phyloP scores from a whole-genome alignment of 140 eudicot species.

The Ambrosia hybrid region DNA sequence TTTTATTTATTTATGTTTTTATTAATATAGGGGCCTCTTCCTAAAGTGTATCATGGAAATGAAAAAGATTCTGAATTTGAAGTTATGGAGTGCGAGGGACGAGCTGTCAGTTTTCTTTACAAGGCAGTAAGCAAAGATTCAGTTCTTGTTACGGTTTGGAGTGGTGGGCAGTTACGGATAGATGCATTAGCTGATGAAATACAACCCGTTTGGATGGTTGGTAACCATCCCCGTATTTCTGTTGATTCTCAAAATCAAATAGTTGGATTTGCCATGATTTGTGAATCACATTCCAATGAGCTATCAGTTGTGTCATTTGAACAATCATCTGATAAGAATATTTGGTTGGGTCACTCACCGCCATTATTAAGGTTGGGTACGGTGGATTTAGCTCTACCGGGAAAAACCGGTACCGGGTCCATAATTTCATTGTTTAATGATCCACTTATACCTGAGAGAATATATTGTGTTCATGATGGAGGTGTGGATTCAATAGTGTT shows the following conservation, averaged over 20 bases:
- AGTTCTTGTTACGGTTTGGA: conserved; percentile 77
- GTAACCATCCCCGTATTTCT: conserved; percentile 71
- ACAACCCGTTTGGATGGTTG: conserved; percentile 78
- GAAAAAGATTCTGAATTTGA: conserved; percentile 47
- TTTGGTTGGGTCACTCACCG: conserved; percentile 88
- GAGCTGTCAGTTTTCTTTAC: conserved; percentile 85
- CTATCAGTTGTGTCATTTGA: conserved; percentile 49
- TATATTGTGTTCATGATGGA: conserved; percentile 76
- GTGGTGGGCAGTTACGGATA: conserved; percentile 86
- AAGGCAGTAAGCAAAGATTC: conserved; percentile 83
- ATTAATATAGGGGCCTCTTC: conserved; percentile 78
- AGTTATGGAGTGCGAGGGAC: conserved; percentile 63
- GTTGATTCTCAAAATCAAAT: conserved; percentile 61
- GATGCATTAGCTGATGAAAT: conserved; percentile 97
- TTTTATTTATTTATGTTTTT: neutral
- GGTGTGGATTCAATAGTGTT: conserved; percentile 88
- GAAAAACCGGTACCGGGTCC: conserved; percentile 36
- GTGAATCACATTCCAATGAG: conserved; percentile 55
- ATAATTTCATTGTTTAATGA: conserved; percentile 61
- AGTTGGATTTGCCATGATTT: conserved; percentile 87
- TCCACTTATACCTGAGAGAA: conserved; percentile 80
- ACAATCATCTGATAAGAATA: conserved; percentile 46
- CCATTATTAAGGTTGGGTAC: conserved; percentile 79
- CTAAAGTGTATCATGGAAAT: conserved; percentile 50
- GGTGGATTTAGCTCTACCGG: conserved; percentile 83